Evolutionary conservation across 2,329 filamentous ascomycete species (phyloP).

Genomic region (Fusarium floridanum): DNA sequence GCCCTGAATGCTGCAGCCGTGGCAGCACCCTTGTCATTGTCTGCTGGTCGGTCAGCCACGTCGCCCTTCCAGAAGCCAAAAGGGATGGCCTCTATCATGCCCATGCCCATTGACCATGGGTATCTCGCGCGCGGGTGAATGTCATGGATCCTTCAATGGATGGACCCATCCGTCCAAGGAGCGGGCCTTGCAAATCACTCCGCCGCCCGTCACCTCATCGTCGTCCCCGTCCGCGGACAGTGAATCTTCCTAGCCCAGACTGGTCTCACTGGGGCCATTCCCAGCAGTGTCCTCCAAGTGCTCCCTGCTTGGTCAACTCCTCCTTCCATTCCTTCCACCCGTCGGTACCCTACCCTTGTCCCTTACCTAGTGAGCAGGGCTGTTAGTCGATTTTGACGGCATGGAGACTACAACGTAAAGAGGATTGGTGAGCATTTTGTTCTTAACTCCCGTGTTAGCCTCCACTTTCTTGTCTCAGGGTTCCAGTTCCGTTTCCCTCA

Average conservation of each 20-base stretch:
- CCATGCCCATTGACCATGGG: neutral
- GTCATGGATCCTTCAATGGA: neutral
- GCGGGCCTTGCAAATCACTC: slow-evolving; percentile 27
- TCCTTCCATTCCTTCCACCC: slow-evolving; percentile 20
- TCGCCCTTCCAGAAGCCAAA: slow-evolving; percentile 28
- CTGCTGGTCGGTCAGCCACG: slow-evolving; percentile 8
- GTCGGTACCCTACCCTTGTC: slow-evolving; percentile 16
- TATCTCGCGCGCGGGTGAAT: neutral
- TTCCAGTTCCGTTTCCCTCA: neutral
- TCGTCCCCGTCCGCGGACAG: neutral
- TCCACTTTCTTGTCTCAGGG: slow-evolving; percentile 31
- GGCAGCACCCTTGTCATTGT: slow-evolving; percentile 10
- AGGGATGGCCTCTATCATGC: slow-evolving; percentile 4
- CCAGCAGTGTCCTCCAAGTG: slow-evolving; percentile 11
- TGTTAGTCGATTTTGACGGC: slow-evolving; percentile 37
- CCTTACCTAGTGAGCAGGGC: slow-evolving; percentile 20
- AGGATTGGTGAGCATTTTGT: slow-evolving; percentile 26
- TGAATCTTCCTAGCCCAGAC: slow-evolving; percentile 3
- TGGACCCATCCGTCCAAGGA: neutral
- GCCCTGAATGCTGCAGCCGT: slow-evolving; percentile 24
- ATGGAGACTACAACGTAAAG: slow-evolving; percentile 22
- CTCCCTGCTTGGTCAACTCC: slow-evolving; percentile 15
- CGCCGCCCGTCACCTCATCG: slow-evolving; percentile 10
- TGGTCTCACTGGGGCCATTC: slow-evolving; percentile 2
- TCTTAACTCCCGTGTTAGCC: slow-evolving; percentile 24